Evolutionary conservation across 2,329 filamentous ascomycete genomes (phyloP).

Genomic region (Penicillium expansum): DNA sequence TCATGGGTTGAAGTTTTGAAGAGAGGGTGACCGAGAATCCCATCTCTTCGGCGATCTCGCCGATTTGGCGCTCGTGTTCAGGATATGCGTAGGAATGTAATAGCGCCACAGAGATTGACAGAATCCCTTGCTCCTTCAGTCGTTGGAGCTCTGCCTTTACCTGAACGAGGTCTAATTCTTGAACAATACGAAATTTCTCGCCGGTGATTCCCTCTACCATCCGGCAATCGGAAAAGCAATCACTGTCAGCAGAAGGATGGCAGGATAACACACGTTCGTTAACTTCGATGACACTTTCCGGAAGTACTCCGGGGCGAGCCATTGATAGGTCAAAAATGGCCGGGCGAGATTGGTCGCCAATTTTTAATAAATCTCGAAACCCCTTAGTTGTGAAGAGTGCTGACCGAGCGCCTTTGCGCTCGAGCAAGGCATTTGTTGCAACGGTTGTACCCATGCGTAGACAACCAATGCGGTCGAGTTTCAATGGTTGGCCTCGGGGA

Average conservation of each 20-base stretch:
- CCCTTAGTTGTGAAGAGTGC: conserved; percentile 84
- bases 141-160: conserved; percentile 60
- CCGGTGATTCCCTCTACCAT: conserved; percentile 54
- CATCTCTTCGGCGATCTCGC: conserved; percentile 72
- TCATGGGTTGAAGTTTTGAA: conserved; percentile 79
- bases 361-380: conserved; percentile 80
- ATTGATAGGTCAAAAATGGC: conserved; percentile 90
- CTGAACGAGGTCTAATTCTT: conserved; percentile 56
- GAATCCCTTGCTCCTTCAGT: conserved; percentile 67
- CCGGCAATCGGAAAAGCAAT: conserved; percentile 65
- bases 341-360: conserved; percentile 86
- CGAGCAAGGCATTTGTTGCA: conserved; percentile 83
- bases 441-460: conserved; percentile 95
- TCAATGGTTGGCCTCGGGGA: conserved; percentile 36
- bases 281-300: conserved; percentile 78
- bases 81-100: conserved; percentile 91
- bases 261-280: conserved; percentile 86
- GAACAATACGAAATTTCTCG: conserved; percentile 68
- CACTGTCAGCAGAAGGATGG: conserved; percentile 60
- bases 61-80: conserved; percentile 75
- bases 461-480: conserved; percentile 37
- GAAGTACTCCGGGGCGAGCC: conserved; percentile 78
- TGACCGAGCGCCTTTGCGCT: conserved; percentile 84
- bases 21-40: conserved; percentile 78
- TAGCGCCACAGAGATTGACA: conserved; percentile 79